Conservation (phyloP, 78 protist species). For the Monosiga brevicollis region DNA sequence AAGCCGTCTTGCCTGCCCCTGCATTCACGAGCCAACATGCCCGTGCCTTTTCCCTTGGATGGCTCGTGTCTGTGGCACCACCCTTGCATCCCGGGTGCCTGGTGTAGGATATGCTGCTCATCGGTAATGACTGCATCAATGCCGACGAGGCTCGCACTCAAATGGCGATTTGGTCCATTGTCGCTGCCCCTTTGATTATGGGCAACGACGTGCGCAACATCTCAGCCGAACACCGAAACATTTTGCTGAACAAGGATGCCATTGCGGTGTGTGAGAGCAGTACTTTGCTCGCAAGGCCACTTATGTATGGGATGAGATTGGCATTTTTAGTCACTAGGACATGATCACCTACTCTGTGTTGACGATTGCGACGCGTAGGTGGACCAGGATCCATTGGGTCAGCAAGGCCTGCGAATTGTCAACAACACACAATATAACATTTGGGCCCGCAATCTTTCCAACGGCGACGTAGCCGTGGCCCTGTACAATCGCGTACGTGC, state of each 20-base stretch:
- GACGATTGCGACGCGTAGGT: too few relatives aligned
- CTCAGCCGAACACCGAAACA: background rate
- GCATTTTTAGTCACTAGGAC: too few relatives aligned
- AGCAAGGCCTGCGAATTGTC: background rate
- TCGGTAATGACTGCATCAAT: background rate
- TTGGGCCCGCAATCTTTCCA: background rate
- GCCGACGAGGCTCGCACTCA: conserved; percentile 8
- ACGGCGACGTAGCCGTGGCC: background rate
- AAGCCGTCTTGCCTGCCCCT: too few relatives aligned
- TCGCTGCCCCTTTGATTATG: conserved; percentile 11
- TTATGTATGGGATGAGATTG: too few relatives aligned
- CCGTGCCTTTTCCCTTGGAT: too few relatives aligned
- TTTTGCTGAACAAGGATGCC: conserved; percentile 7
- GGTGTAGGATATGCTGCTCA: background rate
- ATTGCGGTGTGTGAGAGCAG: too few relatives aligned
- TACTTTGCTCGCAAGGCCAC: too few relatives aligned
- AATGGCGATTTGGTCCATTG: conserved; percentile 13
- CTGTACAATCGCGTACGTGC: background rate
- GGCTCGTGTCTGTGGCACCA: too few relatives aligned
- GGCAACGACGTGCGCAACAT: conserved; percentile 17
- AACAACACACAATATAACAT: background rate
- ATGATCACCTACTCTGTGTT: too few relatives aligned
- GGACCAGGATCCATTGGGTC: background rate
- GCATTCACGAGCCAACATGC: too few relatives aligned
- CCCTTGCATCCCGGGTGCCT: too few relatives aligned